Percentiles rank a stretch among this genome's conserved stretches.
These are phyloP conservation scores for Emericellopsis cladophorae DNA, from an alignment of 2,329 filamentous ascomycete species.

Conservation along the genomic window DNA sequence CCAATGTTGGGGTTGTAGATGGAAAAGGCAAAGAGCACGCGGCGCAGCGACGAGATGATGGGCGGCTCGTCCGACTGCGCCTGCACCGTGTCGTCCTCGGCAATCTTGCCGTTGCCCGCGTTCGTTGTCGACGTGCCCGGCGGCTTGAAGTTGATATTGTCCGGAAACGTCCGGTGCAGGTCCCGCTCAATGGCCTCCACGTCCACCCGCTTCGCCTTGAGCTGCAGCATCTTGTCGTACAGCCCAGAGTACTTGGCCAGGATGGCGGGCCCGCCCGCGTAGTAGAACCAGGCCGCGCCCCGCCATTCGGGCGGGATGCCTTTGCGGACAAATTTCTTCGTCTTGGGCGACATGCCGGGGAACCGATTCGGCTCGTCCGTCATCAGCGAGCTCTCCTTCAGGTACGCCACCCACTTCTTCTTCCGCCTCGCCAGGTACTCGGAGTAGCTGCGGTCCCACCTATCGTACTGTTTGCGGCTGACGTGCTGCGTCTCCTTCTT, in stretches of 20 bases:
- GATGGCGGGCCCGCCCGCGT: conserved; percentile 75
- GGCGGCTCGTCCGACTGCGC: conserved; percentile 46
- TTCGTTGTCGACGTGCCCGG: conserved; percentile 22
- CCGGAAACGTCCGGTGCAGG: conserved; percentile 85
- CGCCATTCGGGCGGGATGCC: conserved; percentile 89
- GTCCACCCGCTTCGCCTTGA: conserved; percentile 57
- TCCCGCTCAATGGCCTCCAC: conserved; percentile 88
- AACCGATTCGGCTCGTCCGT: conserved; percentile 64
- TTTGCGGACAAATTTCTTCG: conserved; percentile 84
- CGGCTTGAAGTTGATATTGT: conserved; percentile 84
- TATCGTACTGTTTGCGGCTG: conserved; percentile 63
- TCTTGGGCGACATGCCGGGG: conserved; percentile 66
- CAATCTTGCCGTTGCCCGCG: conserved; percentile 8
- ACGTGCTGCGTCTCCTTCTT: conserved; percentile 77
- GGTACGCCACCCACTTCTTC: conserved; percentile 70
- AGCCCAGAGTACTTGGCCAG: conserved; percentile 63
- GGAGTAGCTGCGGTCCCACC: conserved; percentile 65
- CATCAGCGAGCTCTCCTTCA: conserved; percentile 64
- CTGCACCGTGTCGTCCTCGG: conserved; percentile 6
- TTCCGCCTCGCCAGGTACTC: conserved; percentile 62
- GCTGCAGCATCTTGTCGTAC: conserved; percentile 58
- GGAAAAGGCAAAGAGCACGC: conserved; percentile 80
- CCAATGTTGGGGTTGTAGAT: conserved; percentile 85
- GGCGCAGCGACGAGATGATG: conserved; percentile 69
- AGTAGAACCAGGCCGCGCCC: conserved; percentile 95